These are phyloP conservation scores for Vitis riparia DNA, from an alignment of 164 flowering plant species.

Conservation along the genomic window DNA sequence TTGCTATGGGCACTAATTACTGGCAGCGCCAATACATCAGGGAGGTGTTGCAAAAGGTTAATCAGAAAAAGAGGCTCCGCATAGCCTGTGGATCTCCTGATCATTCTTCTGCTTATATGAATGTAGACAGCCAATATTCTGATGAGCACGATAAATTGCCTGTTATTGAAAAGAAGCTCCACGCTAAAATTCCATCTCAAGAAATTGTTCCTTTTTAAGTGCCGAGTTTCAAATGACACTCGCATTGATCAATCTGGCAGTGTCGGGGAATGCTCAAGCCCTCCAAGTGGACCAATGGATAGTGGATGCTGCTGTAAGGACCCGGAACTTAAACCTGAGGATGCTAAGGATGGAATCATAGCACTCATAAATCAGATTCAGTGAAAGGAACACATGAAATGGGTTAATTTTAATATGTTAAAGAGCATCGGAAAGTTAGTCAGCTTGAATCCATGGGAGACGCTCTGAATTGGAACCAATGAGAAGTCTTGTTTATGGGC, in stretches of 20 bases:
- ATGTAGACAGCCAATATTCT: conserved; percentile 26
- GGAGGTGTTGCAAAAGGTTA: conserved; percentile 52
- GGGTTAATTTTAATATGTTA: too few species aligned
- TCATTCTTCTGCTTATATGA: conserved; percentile 31
- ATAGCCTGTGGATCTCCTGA: conserved; percentile 34
- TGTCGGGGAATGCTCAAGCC: conserved; percentile 25
- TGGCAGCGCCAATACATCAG: conserved; percentile 25
- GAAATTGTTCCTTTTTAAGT: conserved; percentile 29
- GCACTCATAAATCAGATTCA: too few species aligned
- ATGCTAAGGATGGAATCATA: too few species aligned
- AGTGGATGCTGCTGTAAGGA: conserved; percentile 16
- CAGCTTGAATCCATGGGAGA: too few species aligned
- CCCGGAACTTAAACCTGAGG: too few species aligned
- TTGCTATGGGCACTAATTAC: too few species aligned
- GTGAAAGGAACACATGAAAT: too few species aligned
- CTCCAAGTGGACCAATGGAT: conserved; percentile 23
- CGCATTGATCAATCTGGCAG: conserved; percentile 18
- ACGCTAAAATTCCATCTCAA: conserved; percentile 33
- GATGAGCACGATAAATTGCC: conserved; percentile 27
- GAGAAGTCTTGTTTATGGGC: too few species aligned
- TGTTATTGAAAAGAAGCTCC: conserved; percentile 34
- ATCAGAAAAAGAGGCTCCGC: conserved; percentile 40
- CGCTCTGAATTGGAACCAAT: too few species aligned
- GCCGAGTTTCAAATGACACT: conserved; percentile 17
- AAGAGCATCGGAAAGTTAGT: too few species aligned